A percentile compares a stretch with the other conserved stretches of the same genome.
Evolutionary conservation across 2,329 filamentous ascomycete species (phyloP).

Genomic region (Paramyrothecium roridum): DNA sequence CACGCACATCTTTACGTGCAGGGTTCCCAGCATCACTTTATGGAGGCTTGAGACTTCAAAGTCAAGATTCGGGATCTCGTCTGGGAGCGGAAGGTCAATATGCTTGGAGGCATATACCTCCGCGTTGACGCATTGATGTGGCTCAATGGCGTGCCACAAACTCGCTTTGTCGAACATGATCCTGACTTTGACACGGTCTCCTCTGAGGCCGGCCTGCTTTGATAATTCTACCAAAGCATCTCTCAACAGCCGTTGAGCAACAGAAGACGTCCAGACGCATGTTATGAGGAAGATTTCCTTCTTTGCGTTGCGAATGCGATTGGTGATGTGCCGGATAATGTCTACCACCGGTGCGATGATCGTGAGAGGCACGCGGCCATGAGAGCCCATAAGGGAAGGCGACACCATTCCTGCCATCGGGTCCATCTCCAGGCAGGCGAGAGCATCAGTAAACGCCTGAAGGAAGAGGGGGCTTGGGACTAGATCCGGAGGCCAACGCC

Average conservation of each 20-base stretch:
- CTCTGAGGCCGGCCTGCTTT: conserved; percentile 55
- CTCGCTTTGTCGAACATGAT: conserved; percentile 70
- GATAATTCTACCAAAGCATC: conserved; percentile 69
- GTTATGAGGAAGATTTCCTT: conserved; percentile 72
- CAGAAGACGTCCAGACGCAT: conserved; percentile 71
- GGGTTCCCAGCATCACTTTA: conserved; percentile 66
- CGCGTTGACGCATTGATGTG: conserved; percentile 58
- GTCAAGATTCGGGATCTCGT: conserved; percentile 69
- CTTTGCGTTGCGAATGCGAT: conserved; percentile 70
- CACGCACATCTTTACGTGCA: conserved; percentile 76
- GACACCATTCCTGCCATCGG: conserved; percentile 48
- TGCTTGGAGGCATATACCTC: conserved; percentile 55
- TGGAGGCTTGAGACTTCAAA: conserved; percentile 74
- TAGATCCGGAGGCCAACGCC: conserved; percentile 54
- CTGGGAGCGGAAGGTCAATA: conserved; percentile 57
- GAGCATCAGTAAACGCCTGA: conserved; percentile 63
- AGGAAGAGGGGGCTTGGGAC: conserved; percentile 66
- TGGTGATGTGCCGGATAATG: conserved; percentile 71
- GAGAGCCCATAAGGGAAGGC: conserved; percentile 47
- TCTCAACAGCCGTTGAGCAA: conserved; percentile 64
- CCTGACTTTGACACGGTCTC: conserved; percentile 62
- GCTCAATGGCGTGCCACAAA: conserved; percentile 55
- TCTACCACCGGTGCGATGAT: conserved; percentile 58
- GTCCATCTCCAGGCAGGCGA: conserved; percentile 52
- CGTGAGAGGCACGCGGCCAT: conserved; percentile 64